A percentile compares a stretch with the other conserved stretches of the same genome.
phyloP scores from a whole-genome alignment of 371 early-diverging fungal species.

The Apophysomyces variabilis region DNA sequence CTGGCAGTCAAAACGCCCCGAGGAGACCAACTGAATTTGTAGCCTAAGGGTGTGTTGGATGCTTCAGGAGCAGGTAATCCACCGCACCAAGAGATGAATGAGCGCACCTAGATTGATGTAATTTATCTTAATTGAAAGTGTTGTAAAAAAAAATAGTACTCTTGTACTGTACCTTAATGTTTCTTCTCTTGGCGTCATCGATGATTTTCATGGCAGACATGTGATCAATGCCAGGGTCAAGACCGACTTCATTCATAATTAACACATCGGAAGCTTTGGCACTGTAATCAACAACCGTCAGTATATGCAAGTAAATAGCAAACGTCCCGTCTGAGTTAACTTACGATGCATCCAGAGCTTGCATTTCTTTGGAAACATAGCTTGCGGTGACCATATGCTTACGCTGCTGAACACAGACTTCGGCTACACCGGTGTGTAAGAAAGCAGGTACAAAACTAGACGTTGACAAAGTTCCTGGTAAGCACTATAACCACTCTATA shows the following conservation, averaged over 20 bases:
- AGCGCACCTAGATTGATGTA: conserved; percentile 54
- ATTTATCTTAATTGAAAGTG: conserved; percentile 8
- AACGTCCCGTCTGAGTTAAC: background rate
- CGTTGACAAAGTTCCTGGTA: background rate
- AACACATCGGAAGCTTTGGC: conserved; percentile 86
- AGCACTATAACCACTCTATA: background rate
- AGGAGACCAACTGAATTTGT: conserved; percentile 92
- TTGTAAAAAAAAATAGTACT: background rate
- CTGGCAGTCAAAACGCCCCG: conserved; percentile 87
- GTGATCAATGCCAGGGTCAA: conserved; percentile 98
- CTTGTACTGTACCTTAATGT: conserved; percentile 57
- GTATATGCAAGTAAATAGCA: conserved; percentile 8
- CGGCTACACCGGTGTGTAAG: conserved; percentile 86
- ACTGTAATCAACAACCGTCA: conserved; percentile 27
- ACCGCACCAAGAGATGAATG: conserved; percentile 90
- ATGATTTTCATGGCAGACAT: conserved; percentile 97
- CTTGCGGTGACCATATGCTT: conserved; percentile 97
- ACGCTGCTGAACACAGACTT: conserved; percentile 78
- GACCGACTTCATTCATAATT: conserved; percentile 96
- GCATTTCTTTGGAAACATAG: conserved; percentile 95
- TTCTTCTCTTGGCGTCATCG: conserved; percentile 76
- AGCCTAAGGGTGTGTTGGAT: conserved; percentile 85
- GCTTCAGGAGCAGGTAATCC: conserved; percentile 91
- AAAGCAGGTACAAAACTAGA: conserved; percentile 93
- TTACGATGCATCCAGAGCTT: conserved; percentile 68